Evolutionary conservation across 2,329 filamentous ascomycete species (phyloP), one percentile per base, ranked within the genome.

Genomic region (Aspergillus jensenii): DNA sequence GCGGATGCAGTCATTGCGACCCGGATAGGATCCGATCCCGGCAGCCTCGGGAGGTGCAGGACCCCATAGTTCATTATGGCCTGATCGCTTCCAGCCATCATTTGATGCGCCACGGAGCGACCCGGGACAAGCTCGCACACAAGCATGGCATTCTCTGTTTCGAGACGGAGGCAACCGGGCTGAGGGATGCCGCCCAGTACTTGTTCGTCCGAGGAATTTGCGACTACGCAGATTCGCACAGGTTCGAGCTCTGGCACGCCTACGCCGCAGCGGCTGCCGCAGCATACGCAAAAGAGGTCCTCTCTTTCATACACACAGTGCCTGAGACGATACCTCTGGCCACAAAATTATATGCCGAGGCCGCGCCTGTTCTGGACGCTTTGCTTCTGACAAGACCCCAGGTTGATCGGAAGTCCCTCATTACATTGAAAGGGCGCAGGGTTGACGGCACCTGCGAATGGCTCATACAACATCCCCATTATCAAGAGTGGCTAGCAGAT

Each of bases 381-480:
- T 12, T 37, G 9, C 21, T 48, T 19, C 3, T 48, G n/a, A 48
- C 45, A 2, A n/a, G 21, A 6, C 45, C 45, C 27, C 4, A 6
- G 14, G 12, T 35, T 21, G 45, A 48, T 9, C 45, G 45, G 19
- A n/a, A 15, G n/a, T 19, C 3, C 11, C 27, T 48, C 6, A 21
- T 35, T 12, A 35, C 45, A 5, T 2, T 7, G 3, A 48, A 48
- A 11, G 45, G 45, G 14, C 6, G 4, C 3, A 35, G 25, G 7
- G 27, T 48, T 4, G 45, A 35, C n/a, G 45, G 27, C 15, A 35
- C 45, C 11, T 48, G 45, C 21, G 37, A 61, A n/a, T 71, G 68
- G 68, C 60, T 70, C 40, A 53, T 67, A 7, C 15, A 64, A 12
- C 46, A 66, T 41, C 15, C 53, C 12, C 57, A 60, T n/a, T 71